Evolutionary conservation across 495 filamentous ascomycete genomes (phyloP), one percentile per base, ranked within the genome.

Genomic region (Aspergillus hancockii): DNA sequence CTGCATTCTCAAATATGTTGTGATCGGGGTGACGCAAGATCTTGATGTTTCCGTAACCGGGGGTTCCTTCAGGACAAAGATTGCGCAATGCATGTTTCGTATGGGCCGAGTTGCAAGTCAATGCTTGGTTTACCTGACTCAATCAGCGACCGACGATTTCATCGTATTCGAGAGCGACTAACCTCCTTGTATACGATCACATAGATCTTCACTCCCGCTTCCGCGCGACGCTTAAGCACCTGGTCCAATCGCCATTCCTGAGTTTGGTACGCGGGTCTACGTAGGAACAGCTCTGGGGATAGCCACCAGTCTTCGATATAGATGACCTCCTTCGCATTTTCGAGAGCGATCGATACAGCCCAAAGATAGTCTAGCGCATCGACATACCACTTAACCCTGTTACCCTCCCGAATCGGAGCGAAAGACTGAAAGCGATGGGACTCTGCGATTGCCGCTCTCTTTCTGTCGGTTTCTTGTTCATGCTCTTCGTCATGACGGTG

Each of bases 301-400:
- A 98, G 75, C 93, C 94, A 98, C 93, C 93, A 98, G 69, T 97
- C 94, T 21, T 79, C 91, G 56, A 98, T 93, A 71, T 97, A 98
- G 61, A 98, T 96, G 12, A 88, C 88, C 73, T 98, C 94, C 59
- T 89, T 88, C 31, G 94, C 93, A 28, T 84, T 77, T 61, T 97
- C 93, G 22, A 97, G 78, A 0, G 93, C 93, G 3, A 86, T 85
- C 0, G 90, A 94, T 7, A 98, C 92, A 1, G 93, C 86, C 88
- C 91, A 96, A 67, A 92, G 91, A 71, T 98, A 98, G 72, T 98
- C 90, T 38, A 89, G 78, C 0, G 89, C 93, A 69, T 97, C 93
- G 8, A 97, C 90, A 79, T 97, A 98, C 93, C 93, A 97, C 77
- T 98, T 98, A 59, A 96, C 81, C 57, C 87, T 83, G 70, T 98